phyloP scores from a whole-genome alignment of 129 eudicot genomes.

The Daucus carota region DH1_v3.0 NC_030386.2:36162001-36162500 shows the following conservation, averaged over 20 bases:
- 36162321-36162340: conserved; percentile 25
- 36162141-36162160: not conserved
- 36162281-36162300: conserved; percentile 24
- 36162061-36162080: not conserved
- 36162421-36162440: conserved; percentile 41
- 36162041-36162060: not conserved
- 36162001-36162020: not conserved
- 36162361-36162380: not conserved
- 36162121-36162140: not conserved
- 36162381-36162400: not conserved
- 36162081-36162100: not conserved
- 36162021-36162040: not conserved
- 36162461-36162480: not conserved
- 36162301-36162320: conserved; percentile 26
- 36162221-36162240: not conserved
- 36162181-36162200: not conserved
- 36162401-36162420: not conserved
- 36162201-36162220: not conserved
- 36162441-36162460: conserved; percentile 29
- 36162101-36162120: not conserved
- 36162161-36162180: not conserved
- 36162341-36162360: not conserved
- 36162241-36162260: not conserved
- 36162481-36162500: no score
- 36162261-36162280: conserved; percentile 35